Conservation (phyloP, 2,329 filamentous ascomycete species). For the Cladosporium colombiae region DNA sequence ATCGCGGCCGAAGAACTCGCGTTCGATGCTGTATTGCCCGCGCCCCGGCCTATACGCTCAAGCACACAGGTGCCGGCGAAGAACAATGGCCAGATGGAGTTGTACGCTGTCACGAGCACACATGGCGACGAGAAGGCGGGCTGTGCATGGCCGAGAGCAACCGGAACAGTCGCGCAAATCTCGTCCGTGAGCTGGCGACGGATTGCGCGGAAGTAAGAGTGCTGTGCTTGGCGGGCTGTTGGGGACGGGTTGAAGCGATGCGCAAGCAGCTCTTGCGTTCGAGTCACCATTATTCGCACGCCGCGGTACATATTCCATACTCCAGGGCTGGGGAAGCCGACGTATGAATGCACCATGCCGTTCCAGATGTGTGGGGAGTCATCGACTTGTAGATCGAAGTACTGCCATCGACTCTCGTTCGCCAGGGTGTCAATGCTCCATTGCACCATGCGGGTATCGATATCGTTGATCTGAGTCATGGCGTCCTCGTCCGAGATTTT, state of each 20-base stretch:
- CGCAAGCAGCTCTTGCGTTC: constrained; percentile 33
- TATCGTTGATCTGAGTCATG: constrained; percentile 24
- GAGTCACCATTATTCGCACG: constrained; percentile 35
- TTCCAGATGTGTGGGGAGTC: constrained; percentile 36
- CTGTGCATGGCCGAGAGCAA: constrained; percentile 31
- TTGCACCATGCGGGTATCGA: constrained; percentile 33
- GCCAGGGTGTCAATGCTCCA: constrained; percentile 31
- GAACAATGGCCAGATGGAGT: constrained; percentile 37
- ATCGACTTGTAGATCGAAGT: constrained; percentile 30
- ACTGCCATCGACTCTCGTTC: constrained; percentile 28
- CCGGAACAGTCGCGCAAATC: constrained; percentile 33
- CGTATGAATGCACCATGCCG: constrained; percentile 32
- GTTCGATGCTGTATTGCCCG: constrained; percentile 11
- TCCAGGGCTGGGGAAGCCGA: constrained; percentile 23
- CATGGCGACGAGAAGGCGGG: constrained; percentile 29
- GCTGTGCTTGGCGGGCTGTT: constrained; percentile 9
- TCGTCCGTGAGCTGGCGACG: constrained; percentile 36
- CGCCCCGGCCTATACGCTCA: constrained; percentile 29
- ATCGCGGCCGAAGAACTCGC: constrained; percentile 26
- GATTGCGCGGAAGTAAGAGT: constrained; percentile 30
- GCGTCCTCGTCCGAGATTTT: constrained; percentile 28
- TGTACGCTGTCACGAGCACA: constrained; percentile 34
- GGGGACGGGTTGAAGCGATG: constrained; percentile 24
- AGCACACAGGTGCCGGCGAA: constrained; percentile 37
- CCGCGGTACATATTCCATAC: constrained; percentile 33